Evolutionary conservation across 176 grass and related monocot species (phyloP), one percentile per base, ranked within the genome.

Genomic region (Rhynchospora pubera): DNA sequence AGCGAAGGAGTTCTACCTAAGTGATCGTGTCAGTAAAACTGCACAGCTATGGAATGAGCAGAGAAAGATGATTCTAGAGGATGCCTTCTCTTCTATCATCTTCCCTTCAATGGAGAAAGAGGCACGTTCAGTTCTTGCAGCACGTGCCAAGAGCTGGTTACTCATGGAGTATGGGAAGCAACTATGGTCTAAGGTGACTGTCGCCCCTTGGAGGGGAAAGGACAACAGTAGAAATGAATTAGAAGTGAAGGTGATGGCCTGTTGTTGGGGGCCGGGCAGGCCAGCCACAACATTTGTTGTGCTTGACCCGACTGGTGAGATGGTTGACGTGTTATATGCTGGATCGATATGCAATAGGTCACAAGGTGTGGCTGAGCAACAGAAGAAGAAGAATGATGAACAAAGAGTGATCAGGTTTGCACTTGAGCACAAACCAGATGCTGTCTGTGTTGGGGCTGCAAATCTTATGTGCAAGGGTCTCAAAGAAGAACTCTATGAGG

Each of bases 401-500:
- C 91, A 91, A 48, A 88, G 91, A 79, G 89, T 99, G 63, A 64
- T 93, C 45, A 96, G 94, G 87, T 99, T 99, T 85, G 94, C 94
- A 85, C 94, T 89, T 30, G 93, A 91, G 53, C 97, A 99, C 86
- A 89, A 88, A 43, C 97, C 97, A 3, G 89, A 93, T 62, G 93
- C 89, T 84, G 93, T 96, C 21, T 96, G 97, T 85, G 87, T 99
- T 69, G 97, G 97, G 67, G 89, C 89, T 47, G 91, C 92, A 51
- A 99, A 99, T 71, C 91, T 91, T 62, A 85, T 89, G 39, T 99
- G 97, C 86, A 93, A 91, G 84, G 87, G 88, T 85, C 91, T 99
- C 2, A 96, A 95, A 86, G 97, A 99, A 93, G 97, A 99, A 74
- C 91, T 99, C 43, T 99, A 95, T 74, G 97, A 99, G 89, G 97